Base-by-base conservation (phyloP, 495 filamentous ascomycete genomes). In the Ascodesmis nigricans region DNA sequence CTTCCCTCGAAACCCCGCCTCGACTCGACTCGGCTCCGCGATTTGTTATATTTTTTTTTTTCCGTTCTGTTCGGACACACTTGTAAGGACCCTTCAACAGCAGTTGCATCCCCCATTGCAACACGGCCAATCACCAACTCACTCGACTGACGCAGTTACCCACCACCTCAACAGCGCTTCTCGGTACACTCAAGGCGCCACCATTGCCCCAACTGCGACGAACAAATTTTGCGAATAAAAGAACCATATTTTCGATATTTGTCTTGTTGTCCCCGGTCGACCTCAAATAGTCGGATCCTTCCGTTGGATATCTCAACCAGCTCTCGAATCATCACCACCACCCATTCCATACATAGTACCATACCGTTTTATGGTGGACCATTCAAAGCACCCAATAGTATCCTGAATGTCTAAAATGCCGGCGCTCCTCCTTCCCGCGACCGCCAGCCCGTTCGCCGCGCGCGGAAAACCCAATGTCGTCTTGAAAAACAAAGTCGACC, bases 381-480 rank as follows among this genome's bases (percentile, higher is more conserved):
- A 24, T 25, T 13, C 23, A 5, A 13, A 15, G 3, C 19, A 16
- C 4, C 6, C 22, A 3, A n/a, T 21, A 17, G 18, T n/a, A n/a
- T 35, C 32, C 47, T 46, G 33, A 41, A 50, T 50, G 47, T 46
- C 47, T 38, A 52, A 35, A 50, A 99, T 99, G 87, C 80, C 81
- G 54, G 73, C 75, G 38, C 68, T 79, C 65, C 66, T 99, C 55
- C 61, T 99, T 45, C 87, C 87, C 17, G 82, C 84, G 43, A 93
- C 87, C 37, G 87, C 87, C 27, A 81, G 83, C 39, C 84, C 87
- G 45, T 99, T 95, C 62, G 87, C 90, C 44, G 83, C 90, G 41
- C 71, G 87, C 41, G 78, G 80, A 2, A 75, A 81, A n/a, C 81
- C 84, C 40, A 99, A 83, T 52, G 75, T 99, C 43, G 87, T 99